Evolutionary conservation across 148 eudicot species (phyloP), one percentile per base, ranked within the genome.

Genomic region (Bassia scoparia): DNA sequence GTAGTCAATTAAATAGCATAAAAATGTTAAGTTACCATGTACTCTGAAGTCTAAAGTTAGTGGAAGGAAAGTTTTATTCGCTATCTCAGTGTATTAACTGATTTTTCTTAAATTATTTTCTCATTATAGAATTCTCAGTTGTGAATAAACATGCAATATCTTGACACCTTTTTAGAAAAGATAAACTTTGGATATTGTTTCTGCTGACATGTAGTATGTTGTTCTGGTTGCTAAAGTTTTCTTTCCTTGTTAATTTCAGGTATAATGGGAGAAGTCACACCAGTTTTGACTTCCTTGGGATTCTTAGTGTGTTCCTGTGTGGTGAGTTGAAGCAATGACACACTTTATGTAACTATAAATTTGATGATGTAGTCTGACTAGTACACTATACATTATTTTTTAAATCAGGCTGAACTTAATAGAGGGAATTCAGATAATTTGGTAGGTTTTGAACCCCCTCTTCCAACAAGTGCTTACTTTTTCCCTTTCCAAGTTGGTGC

Each of bases 221-320:
- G 5, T 26, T 35, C 37, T 73, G 56, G 46, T 15, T 30, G 38
- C 74, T 79, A 31, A 78, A 35, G 5, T 37, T 13, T 29, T 64
- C 5, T 35, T 16, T 38, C 21, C n/a, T 48, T 53, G 13, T 53
- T 8, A 17, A 67, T 21, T n/a, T n/a, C n/a, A n/a, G n/a, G 18
- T 77, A 70, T 89, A 76, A 81, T 94, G 89, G 93, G 91, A 59
- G 91, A 94, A 70, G 82, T 94, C 34, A 83, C 95, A 61, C 78
- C 84, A 61, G 83, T 88, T 41, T 78, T 94, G 81, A 83, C 96
- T 31, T 78, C 89, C 53, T 81, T 73, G 67, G 97, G 85, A 35
- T 74, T 94, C 75, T 80, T 91, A 21, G 86, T 94, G 76, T 88
- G 91, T 76, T 86, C 97, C 38, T 91, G 98, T 85, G 93, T 81